Base-by-base conservation (phyloP, 352 stramenopile genomes). In the Globisporangium cystogenes region DNA sequence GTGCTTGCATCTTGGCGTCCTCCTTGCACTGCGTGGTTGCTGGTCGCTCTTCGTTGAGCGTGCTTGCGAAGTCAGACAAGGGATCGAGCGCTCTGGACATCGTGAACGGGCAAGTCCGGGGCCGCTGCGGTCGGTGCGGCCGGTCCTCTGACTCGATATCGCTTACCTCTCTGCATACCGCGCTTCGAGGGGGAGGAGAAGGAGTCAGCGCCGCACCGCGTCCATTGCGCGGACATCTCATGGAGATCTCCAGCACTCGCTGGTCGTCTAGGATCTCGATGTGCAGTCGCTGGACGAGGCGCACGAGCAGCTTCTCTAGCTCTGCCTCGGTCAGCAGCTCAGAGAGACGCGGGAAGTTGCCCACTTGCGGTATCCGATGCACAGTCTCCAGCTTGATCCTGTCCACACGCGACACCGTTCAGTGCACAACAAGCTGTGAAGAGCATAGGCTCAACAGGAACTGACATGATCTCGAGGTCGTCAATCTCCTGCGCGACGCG, bases 381-480 rank as follows among this genome's bases (percentile, higher is more conserved):
- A 92, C 65, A 1, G 74, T 87, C 51, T 87, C 75, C 2, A 90
- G 65, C 40, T 92, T 90, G 64, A 87, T 86, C 76, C 81, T 91
- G 48, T 14, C 14, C 16, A 21, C 4, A 11, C 29, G 12, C 29
- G 8, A 8, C 29, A 12, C 8, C 10, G 29, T 14, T 35, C 10
- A 35, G 29, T 35, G 12, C 29, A 35, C 4, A 35, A 0, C 29
- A 35, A 12, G 7, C 12, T 10, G 7, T 35, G 7, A 31, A 31
- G 29, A 14, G 29, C 29, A 35, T 11, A 23, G 16, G n/a, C n/a
- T 29, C 26, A 21, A 18, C n/a, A 23, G 39, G 4, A 18, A 69
- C 74, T 37, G 64, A 89, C 78, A 87, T 87, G 42, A 86, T 85
- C 31, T 89, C 78, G 0, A 89, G 55, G 36, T 87, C 78, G 23